phyloP scores from a whole-genome alignment of 805 yeast genomes.

The Pichia scutulata region DNA sequence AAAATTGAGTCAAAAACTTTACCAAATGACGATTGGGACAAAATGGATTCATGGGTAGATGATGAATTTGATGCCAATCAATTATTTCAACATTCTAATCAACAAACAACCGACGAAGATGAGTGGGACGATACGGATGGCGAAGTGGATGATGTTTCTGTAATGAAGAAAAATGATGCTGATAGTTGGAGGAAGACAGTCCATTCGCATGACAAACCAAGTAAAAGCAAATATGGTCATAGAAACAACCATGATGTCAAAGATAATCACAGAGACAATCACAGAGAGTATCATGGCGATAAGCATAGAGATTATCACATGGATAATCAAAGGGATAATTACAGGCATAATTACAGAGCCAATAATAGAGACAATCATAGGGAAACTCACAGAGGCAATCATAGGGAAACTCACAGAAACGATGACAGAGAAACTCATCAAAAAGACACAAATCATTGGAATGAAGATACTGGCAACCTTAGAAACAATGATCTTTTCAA shows the following conservation, averaged over 20 bases:
- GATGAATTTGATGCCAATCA: conserved; percentile 20
- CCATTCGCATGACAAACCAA: background rate
- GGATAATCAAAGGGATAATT: too few relatives aligned
- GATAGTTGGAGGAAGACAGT: background rate
- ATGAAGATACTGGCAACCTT: background rate
- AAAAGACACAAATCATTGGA: too few relatives aligned
- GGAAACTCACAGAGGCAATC: background rate
- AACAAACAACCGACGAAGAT: conserved; percentile 2
- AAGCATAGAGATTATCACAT: too few relatives aligned
- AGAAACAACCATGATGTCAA: background rate
- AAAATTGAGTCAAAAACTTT: background rate
- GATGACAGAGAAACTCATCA: background rate
- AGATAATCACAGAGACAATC: too few relatives aligned
- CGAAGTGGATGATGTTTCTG: background rate
- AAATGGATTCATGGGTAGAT: conserved; percentile 23
- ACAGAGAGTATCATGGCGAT: too few relatives aligned
- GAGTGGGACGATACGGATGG: conserved; percentile 2
- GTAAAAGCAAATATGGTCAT: background rate
- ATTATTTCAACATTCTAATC: conserved; percentile 18
- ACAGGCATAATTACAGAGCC: background rate
- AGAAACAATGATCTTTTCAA: background rate
- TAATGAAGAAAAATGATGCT: background rate
- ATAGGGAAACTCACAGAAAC: background rate
- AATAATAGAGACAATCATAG: background rate
- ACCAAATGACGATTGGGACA: background rate